Percentiles rank a stretch among this genome's conserved stretches.
Evolutionary conservation across 2,329 filamentous ascomycete species (phyloP).

Genomic region (Verticillium zaregamsianum): DNA sequence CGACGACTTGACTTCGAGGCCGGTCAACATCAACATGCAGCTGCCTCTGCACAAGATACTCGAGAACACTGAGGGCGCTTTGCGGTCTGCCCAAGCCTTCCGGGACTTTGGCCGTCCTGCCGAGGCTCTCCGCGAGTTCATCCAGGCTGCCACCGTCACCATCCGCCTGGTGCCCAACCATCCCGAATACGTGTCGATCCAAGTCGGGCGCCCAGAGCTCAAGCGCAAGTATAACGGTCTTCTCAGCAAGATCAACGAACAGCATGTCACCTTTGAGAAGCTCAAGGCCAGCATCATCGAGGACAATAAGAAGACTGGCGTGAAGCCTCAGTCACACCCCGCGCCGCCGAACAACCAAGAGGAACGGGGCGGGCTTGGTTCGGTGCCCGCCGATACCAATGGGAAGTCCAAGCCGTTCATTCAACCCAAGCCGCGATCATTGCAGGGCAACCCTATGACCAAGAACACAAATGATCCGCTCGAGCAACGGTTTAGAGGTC

Average conservation of each 20-base stretch:
- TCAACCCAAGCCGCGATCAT: constrained; percentile 63
- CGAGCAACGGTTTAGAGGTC: constrained; percentile 51
- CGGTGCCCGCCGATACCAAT: constrained; percentile 2
- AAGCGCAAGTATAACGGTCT: constrained; percentile 45
- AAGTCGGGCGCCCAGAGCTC: constrained; percentile 46
- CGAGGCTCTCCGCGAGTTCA: constrained; percentile 76
- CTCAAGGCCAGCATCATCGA: constrained; percentile 58
- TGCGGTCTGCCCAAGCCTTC: constrained; percentile 57
- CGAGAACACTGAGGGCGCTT: constrained; percentile 45
- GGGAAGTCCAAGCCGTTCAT: constrained; percentile 41
- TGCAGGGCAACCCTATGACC: constrained; percentile 52
- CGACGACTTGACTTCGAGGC: constrained; percentile 45
- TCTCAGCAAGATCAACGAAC: constrained; percentile 43
- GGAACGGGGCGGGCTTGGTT: background rate
- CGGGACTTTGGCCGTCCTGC: constrained; percentile 65
- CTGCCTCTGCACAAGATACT: constrained; percentile 51
- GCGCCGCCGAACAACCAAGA: background rate
- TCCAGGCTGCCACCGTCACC: constrained; percentile 75
- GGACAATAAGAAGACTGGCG: constrained; percentile 60
- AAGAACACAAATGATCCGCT: constrained; percentile 41
- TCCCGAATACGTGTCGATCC: constrained; percentile 65
- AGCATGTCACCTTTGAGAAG: constrained; percentile 46
- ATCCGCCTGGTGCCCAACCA: constrained; percentile 73
- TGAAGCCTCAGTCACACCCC: constrained; percentile 32
- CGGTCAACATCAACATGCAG: constrained; percentile 41